These are phyloP conservation scores for Postia placenta DNA, from an alignment of 768 basidiomycete genomes.

Conservation along the genomic window DNA sequence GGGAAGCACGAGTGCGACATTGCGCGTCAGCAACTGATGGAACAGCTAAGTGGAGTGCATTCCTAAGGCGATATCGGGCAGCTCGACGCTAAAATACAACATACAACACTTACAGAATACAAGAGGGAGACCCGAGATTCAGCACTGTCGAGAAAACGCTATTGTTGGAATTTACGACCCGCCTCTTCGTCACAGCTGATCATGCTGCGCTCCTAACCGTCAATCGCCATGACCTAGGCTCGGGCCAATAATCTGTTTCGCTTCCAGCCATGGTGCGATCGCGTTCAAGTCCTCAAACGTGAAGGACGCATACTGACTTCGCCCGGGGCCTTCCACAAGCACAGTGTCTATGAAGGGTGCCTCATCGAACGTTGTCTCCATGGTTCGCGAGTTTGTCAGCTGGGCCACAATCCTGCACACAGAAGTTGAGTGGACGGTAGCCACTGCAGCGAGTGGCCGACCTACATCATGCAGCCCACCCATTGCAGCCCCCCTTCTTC, in stretches of 20 bases:
- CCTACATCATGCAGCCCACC: constrained; percentile 69
- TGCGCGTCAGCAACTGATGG: background rate
- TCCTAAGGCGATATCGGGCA: background rate
- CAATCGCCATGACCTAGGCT: constrained; percentile 50
- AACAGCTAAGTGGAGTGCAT: background rate
- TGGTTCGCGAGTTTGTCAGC: constrained; percentile 39
- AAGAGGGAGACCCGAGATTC: no score
- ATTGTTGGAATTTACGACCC: no score
- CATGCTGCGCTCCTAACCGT: background rate
- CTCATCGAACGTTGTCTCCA: constrained; percentile 28
- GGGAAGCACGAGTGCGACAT: background rate
- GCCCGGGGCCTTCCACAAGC: constrained; percentile 39
- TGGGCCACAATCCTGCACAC: constrained; percentile 56
- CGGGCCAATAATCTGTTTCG: constrained; percentile 60
- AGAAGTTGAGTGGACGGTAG: background rate
- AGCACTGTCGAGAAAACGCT: no score
- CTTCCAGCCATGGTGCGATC: constrained; percentile 77
- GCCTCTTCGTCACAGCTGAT: no score
- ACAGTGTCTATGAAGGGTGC: constrained; percentile 41
- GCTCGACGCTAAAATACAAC: background rate
- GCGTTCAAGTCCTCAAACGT: constrained; percentile 61
- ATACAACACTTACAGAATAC: background rate
- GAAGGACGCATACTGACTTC: constrained; percentile 64
- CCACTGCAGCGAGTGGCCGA: background rate
- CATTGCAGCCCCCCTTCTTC: constrained; percentile 61